Evolutionary conservation across 1,284 basidiomycete genomes (phyloP).

Genomic region (Leccinum griseonigrum): DNA sequence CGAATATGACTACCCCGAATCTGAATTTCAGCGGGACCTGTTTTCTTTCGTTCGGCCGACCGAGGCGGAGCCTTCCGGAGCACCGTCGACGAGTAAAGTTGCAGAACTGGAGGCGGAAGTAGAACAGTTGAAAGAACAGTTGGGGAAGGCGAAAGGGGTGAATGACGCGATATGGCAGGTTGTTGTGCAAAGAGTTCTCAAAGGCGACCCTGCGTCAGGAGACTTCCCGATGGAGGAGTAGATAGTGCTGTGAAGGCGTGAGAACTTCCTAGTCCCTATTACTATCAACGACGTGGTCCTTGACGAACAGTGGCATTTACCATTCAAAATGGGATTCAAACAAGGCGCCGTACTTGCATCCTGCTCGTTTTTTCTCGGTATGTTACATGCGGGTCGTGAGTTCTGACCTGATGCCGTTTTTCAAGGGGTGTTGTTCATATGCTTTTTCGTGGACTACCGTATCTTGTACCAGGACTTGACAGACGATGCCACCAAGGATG

Average conservation of each 20-base stretch:
- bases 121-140: conserved; percentile 56
- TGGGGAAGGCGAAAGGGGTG: conserved; percentile 78
- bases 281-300: background rate
- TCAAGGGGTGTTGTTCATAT: conserved; percentile 83
- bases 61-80: conserved; percentile 33
- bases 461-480: conserved; percentile 69
- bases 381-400: conserved; percentile 18
- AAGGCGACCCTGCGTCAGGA: conserved; percentile 24
- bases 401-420: conserved; percentile 1
- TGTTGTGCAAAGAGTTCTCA: conserved; percentile 62
- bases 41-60: conserved; percentile 53
- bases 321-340: conserved; percentile 70
- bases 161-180: conserved; percentile 91
- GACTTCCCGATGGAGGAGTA: conserved; percentile 11
- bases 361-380: conserved; percentile 81
- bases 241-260: conserved; percentile 24
- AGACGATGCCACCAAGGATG: conserved; percentile 66
- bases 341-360: conserved; percentile 81
- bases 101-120: conserved; percentile 75
- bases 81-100: conserved; percentile 52
- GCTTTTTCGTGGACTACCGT: conserved; percentile 82
- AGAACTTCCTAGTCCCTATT: conserved; percentile 10
- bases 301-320: background rate
- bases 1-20: conserved; percentile 41
- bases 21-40: conserved; percentile 61